These are phyloP conservation scores for Heteromeles arbutifolia DNA, from an alignment of 306 rosid genomes.

Conservation along the genomic window DNA sequence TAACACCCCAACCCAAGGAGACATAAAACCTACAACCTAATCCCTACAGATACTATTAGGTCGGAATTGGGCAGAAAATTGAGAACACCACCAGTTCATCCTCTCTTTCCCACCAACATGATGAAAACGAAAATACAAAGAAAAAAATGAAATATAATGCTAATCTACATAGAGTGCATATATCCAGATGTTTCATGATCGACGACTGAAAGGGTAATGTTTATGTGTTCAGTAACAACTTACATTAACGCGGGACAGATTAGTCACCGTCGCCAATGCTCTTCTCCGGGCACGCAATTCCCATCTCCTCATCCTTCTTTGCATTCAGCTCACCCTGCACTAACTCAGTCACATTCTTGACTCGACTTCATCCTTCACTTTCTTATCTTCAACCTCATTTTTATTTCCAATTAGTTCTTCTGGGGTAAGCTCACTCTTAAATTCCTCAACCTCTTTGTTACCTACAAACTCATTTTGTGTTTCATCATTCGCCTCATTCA, in stretches of 20 bases:
- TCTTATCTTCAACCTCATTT: not conserved
- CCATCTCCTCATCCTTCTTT: conserved; percentile 22
- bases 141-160: conserved; percentile 1
- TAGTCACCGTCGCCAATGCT: conserved; percentile 34
- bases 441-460: conserved; percentile 12
- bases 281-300: conserved; percentile 31
- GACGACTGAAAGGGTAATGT: not conserved
- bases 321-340: not conserved
- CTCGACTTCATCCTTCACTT: not conserved
- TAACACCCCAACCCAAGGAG: not conserved
- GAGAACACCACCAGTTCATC: conserved; percentile 19
- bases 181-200: conserved; percentile 13
- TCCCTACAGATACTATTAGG: conserved; percentile 11
- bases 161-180: conserved; percentile 17
- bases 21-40: conserved; percentile 13
- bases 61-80: not conserved
- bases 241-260: conserved; percentile 31
- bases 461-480: not conserved
- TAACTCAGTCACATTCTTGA: not conserved
- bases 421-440: conserved; percentile 8
- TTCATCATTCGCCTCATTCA: not conserved
- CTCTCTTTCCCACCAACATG: conserved; percentile 7
- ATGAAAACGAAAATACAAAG: not conserved
- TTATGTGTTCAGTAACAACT: conserved; percentile 27
- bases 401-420: conserved; percentile 13